Evolutionary conservation across 306 rosid genomes (phyloP), one percentile per base, ranked within the genome.

Genomic region (Abrus precatorius): DNA sequence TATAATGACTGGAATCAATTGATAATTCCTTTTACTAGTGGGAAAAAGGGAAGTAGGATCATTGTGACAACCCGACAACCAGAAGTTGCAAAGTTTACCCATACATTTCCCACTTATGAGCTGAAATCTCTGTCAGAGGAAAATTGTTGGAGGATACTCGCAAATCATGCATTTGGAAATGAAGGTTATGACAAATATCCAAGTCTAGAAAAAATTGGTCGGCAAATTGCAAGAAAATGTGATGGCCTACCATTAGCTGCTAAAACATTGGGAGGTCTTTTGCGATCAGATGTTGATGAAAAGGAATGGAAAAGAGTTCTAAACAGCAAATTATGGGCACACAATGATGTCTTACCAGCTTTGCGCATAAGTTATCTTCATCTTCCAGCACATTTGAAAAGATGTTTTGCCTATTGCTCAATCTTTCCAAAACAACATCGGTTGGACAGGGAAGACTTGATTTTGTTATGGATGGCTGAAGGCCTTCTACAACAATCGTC

Each of bases 21-120:
- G 5, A 45, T 59, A 59, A 29, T 20, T 10, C 88, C 49, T 53
- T 86, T 66, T 33, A 27, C 43, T 20, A n/a, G 5, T 5, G 89
- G 88, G 27, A 52, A 38, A n/a, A 72, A 45, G 6, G 92, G 88
- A 60, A 88, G 92, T 29, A 88, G 69, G 74, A 49, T 88, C 30
- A 10, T 88, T 2, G 65, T 20, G 20, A 20, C 20, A 20, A 20
- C 20, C 20, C 20, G 20, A 20, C 20, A 20, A 20, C 20, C 20
- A 20, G 20, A 20, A 20, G 20, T 20, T 20, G 20, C 20, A 20
- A 0, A 20, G 20, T 0, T 20, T 20, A 20, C 20, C 20, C 20
- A 20, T 20, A 20, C 20, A 20, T 20, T 20, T 20, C 20, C 20
- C 20, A 20, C 20, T 20, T 20, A 20, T 20, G 20, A 20, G 20